Evolutionary conservation across 176 grass and related monocot genomes (phyloP).

Genomic region (Otatea glauca): DNA sequence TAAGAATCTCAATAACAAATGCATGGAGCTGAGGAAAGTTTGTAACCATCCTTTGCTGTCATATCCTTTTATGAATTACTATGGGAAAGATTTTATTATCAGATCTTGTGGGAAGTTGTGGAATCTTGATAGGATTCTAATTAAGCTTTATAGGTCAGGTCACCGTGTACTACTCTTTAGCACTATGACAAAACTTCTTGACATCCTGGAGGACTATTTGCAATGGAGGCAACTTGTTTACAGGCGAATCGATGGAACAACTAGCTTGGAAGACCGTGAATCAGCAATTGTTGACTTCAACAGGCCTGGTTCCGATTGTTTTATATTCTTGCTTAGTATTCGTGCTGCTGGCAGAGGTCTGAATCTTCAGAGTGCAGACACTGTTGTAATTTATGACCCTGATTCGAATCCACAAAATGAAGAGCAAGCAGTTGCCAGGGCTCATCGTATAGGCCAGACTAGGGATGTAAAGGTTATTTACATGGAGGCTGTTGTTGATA

Average conservation of each 20-base stretch:
- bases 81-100: conserved; percentile 80
- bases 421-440: conserved; percentile 97
- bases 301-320: conserved; percentile 87
- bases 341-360: conserved; percentile 97
- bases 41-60: conserved; percentile 94
- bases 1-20: conserved; percentile 98
- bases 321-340: conserved; percentile 99
- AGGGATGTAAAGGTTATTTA: conserved; percentile 99
- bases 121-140: conserved; percentile 97
- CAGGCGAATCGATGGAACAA: conserved; percentile 94
- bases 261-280: conserved; percentile 95
- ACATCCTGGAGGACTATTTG: conserved; percentile 97
- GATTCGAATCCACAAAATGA: conserved; percentile 99
- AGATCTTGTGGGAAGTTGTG: conserved; percentile 98
- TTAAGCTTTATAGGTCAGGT: conserved; percentile 89
- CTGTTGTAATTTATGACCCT: conserved; percentile 99
- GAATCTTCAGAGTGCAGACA: conserved; percentile 99
- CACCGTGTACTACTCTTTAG: conserved; percentile 98
- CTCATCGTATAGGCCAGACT: conserved; percentile 96
- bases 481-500: conserved; percentile 96
- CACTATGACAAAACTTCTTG: conserved; percentile 99
- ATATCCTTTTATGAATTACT: conserved; percentile 83
- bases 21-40: conserved; percentile 99
- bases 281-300: conserved; percentile 97
- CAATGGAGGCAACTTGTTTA: conserved; percentile 88